A percentile compares a stretch with the other conserved stretches of the same genome.
Evolutionary conservation across 495 filamentous ascomycete genomes (phyloP).

Genomic region (Umbilicaria muhlenbergii): DNA sequence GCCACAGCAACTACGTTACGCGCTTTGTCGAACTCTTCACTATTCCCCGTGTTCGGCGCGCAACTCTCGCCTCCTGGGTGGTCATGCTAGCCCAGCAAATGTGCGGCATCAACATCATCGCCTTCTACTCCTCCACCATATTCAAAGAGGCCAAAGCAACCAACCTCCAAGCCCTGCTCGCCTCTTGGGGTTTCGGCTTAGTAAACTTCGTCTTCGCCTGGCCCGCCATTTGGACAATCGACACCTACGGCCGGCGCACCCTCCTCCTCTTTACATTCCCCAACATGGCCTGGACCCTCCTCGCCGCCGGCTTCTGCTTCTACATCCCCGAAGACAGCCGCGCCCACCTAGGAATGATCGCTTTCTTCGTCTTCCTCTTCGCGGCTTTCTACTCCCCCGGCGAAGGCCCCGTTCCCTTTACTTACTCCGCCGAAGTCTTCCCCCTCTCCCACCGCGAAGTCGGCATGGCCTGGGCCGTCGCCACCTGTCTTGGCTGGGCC

Average conservation of each 20-base stretch:
- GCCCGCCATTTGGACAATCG: conserved; percentile 72
- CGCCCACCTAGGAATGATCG: conserved; percentile 46
- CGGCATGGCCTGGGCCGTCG: conserved; percentile 61
- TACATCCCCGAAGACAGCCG: conserved; percentile 35
- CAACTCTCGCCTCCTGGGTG: conserved; percentile 39
- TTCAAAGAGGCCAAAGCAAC: conserved; percentile 47
- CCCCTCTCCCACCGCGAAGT: conserved; percentile 59
- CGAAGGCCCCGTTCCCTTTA: conserved; percentile 72
- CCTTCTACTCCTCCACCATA: conserved; percentile 72
- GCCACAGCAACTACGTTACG: conserved; percentile 26
- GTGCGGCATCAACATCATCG: conserved; percentile 74
- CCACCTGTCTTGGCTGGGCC: conserved; percentile 53
- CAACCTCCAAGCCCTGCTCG: conserved; percentile 44
- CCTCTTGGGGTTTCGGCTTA: conserved; percentile 64
- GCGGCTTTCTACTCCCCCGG: conserved; percentile 61
- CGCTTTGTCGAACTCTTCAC: conserved; percentile 43
- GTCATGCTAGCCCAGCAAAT: conserved; percentile 77
- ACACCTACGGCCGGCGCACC: conserved; percentile 63
- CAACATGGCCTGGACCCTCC: conserved; percentile 65
- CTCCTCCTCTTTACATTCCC: conserved; percentile 77
- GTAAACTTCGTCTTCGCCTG: conserved; percentile 76
- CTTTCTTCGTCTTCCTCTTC: conserved; percentile 59
- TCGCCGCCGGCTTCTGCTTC: conserved; percentile 57
- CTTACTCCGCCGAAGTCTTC: conserved; percentile 66
- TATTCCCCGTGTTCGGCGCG: conserved; percentile 44